A percentile compares a stretch with the other conserved stretches of the same genome.
phyloP scores from a whole-genome alignment of 805 yeast species.

The Nakazawaea pomicola region DNA sequence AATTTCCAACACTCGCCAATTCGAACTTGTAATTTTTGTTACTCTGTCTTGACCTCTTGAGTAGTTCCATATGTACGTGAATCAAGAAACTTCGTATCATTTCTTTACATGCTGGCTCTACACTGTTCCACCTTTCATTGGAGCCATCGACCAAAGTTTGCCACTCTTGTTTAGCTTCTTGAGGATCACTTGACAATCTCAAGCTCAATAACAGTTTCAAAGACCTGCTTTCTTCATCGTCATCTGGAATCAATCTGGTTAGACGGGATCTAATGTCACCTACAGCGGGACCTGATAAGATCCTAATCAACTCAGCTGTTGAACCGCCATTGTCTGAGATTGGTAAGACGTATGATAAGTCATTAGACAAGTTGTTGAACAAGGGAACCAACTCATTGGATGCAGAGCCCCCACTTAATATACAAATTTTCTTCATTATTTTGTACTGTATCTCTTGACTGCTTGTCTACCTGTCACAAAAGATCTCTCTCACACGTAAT shows the following conservation, averaged over 20 bases:
- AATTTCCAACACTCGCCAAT: constrained; percentile 79
- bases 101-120: constrained; percentile 60
- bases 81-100: constrained; percentile 73
- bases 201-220: constrained; percentile 37
- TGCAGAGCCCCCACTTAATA: constrained; percentile 83
- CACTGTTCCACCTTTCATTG: constrained; percentile 60
- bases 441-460: too few relatives aligned
- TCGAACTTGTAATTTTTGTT: constrained; percentile 64
- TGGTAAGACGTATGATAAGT: constrained; percentile 68
- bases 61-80: constrained; percentile 71
- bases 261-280: constrained; percentile 87
- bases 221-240: constrained; percentile 20
- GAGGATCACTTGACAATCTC: constrained; percentile 44
- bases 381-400: constrained; percentile 70
- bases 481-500: background rate
- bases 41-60: constrained; percentile 56
- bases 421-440: constrained; percentile 24
- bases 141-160: constrained; percentile 70
- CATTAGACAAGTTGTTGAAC: constrained; percentile 39
- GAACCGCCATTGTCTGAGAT: constrained; percentile 94
- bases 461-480: too few relatives aligned
- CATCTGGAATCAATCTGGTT: constrained; percentile 63
- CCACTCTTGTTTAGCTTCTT: constrained; percentile 70
- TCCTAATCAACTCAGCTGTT: constrained; percentile 79
- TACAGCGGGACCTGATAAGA: constrained; percentile 91